Evolutionary conservation across 768 basidiomycete species (phyloP), one percentile per base, ranked within the genome.

Genomic region (Tulasnella sp.): DNA sequence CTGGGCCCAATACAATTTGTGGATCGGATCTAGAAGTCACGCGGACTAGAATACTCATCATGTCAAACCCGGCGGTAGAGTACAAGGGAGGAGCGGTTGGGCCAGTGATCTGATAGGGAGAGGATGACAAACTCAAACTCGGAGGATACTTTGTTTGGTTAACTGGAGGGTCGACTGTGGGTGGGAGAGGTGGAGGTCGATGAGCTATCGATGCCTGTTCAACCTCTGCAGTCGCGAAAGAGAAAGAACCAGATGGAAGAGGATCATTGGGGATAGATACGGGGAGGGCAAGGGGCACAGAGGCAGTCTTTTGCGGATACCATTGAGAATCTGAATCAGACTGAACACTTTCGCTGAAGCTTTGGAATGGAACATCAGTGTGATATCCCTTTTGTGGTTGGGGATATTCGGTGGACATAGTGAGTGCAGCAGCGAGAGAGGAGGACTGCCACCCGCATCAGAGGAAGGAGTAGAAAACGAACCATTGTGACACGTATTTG

Each of bases 21-120:
- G 88, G 87, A 58, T 81, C 74, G 0, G 78, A 77, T 5, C 92
- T 75, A 15, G 70, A 74, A 4, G 74, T 79, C 7, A 96, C 81
- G 7, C 86, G 74, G 7, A 82, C 73, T 27, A 96, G 72, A 37
- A 95, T 72, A 25, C 81, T 76, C 39, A 96, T 69, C 40, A 92
- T 71, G 63, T 96, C 93, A 57, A 95, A 93, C 2, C 93, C 93
- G 0, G 86, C 83, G 1, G 79, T 69, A 2, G 89, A 91, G 67
- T 98, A 98, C 2, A 95, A 71, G 2, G 81, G 78, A 24, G 73
- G 64, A 25, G 64, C 15, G 27, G 9, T 19, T n/a, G n/a, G n/a
- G n/a, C n/a, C n/a, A n/a, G n/a, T n/a, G n/a, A n/a, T n/a, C n/a
- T n/a, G 51, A 34, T 15, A 46, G 19, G 20, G 42, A 46, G 33